These are phyloP conservation scores for Alternaria angustiovoidea DNA, from an alignment of 2,329 filamentous ascomycete species.

Conservation along the genomic window DNA sequence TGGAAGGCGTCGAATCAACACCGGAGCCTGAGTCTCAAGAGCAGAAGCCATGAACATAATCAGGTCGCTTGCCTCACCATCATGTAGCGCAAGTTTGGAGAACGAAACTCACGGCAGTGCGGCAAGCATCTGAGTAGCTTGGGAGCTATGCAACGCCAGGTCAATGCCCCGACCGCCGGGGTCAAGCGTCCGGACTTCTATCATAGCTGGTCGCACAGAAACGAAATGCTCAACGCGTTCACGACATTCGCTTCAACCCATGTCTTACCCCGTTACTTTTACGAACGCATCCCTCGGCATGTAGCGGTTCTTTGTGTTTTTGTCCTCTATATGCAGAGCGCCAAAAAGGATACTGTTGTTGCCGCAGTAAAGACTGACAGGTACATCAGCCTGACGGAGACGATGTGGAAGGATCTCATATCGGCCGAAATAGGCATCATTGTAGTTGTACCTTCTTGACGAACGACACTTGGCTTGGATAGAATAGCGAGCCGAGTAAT, in stretches of 20 bases:
- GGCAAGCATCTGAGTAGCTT: background rate
- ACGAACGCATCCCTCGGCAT: background rate
- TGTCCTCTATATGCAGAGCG: background rate
- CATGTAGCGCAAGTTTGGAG: background rate
- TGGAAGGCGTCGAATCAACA: slow-evolving; percentile 39
- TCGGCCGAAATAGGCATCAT: background rate
- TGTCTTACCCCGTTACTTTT: slow-evolving; percentile 1
- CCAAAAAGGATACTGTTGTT: background rate
- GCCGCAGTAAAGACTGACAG: background rate
- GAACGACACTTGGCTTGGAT: slow-evolving; percentile 12
- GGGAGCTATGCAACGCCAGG: background rate
- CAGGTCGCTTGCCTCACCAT: background rate
- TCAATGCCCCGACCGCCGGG: background rate
- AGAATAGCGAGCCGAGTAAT: slow-evolving; percentile 2
- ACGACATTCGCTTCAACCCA: slow-evolving; percentile 5
- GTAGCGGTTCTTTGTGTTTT: background rate
- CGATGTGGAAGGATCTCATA: background rate
- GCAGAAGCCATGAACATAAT: slow-evolving; percentile 19
- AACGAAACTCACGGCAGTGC: background rate
- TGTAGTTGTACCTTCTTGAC: slow-evolving; percentile 16
- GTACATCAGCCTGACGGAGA: background rate
- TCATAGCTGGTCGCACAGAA: background rate
- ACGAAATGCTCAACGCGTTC: slow-evolving; percentile 2
- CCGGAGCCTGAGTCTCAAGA: slow-evolving; percentile 23
- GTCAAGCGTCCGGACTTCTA: background rate